Conservation (phyloP, 805 yeast species). For the Starmerella sp. region DNA sequence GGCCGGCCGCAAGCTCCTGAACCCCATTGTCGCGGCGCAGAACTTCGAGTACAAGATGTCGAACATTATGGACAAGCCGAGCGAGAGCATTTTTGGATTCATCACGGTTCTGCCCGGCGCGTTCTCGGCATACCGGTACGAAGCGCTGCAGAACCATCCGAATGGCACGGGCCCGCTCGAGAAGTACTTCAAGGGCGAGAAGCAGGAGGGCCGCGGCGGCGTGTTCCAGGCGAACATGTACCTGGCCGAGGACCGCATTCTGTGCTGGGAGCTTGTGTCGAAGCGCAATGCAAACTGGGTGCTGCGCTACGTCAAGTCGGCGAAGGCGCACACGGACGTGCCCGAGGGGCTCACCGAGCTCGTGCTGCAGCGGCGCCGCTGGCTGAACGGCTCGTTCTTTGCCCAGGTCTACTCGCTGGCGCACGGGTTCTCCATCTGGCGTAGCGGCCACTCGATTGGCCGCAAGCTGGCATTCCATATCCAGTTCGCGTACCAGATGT, state of each 20-base stretch:
- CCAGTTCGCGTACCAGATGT: slow-evolving; percentile 68
- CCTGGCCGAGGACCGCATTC: slow-evolving; percentile 88
- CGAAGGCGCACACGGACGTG: slow-evolving; percentile 90
- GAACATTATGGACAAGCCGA: slow-evolving; percentile 87
- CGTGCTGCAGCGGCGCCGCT: slow-evolving; percentile 83
- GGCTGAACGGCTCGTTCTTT: slow-evolving; percentile 95
- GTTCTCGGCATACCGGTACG: slow-evolving; percentile 83
- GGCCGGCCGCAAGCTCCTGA: slow-evolving; percentile 43
- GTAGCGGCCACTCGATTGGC: slow-evolving; percentile 52
- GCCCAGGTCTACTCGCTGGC: slow-evolving; percentile 81
- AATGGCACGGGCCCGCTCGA: slow-evolving; percentile 77
- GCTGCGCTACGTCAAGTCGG: slow-evolving; percentile 72
- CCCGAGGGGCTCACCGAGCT: slow-evolving; percentile 81
- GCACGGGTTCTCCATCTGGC: slow-evolving; percentile 68
- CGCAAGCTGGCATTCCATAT: slow-evolving; percentile 64
- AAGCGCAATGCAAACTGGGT: slow-evolving; percentile 64
- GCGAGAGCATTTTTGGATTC: slow-evolving; percentile 90
- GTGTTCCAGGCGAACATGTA: slow-evolving; percentile 93
- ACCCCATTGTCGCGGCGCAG: slow-evolving; percentile 92
- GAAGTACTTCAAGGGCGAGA: slow-evolving; percentile 88
- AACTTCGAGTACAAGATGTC: slow-evolving; percentile 95
- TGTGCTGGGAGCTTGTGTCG: slow-evolving; percentile 93
- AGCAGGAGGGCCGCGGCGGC: slow-evolving; percentile 59
- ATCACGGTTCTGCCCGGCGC: slow-evolving; percentile 95
- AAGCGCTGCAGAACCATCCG: slow-evolving; percentile 55